Evolutionary conservation across 2,329 filamentous ascomycete genomes (phyloP), one percentile per base, ranked within the genome.

Genomic region (Rhynchosporium secalis): DNA sequence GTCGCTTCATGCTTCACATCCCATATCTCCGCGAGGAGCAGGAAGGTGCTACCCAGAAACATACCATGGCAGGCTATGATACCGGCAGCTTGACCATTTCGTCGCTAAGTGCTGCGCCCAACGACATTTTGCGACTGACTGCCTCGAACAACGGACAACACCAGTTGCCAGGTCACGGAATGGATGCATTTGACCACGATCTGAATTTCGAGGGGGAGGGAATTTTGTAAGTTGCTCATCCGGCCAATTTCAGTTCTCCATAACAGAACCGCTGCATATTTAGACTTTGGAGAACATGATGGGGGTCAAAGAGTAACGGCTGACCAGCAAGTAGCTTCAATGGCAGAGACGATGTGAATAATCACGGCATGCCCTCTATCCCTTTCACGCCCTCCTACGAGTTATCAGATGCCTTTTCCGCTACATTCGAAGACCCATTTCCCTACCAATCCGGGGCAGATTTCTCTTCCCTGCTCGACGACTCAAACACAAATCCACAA

Each of bases 371-470:
- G 15, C 75, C 77, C 46, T 70, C 75, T 4, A 71, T 83, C 45
- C 80, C 83, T 3, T 87, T 86, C 63, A 83, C 82, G 2, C 81
- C 83, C 3, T 77, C 79, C 4, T 87, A 87, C 76, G 85, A 87
- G 66, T 81, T 87, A 68, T 83, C 86, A 58, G 76, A 79, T 66
- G 84, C 85, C 68, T 81, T 83, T 56, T 81, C 80, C 45, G 84
- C 83, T 6, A 86, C 84, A 6, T 88, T 87, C 70, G 86, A 88
- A 72, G 86, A 88, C 70, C 85, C 86, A 43, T 87, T 88, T 70
- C 81, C 83, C 65, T 73, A 86, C 72, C 80, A 83, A 9, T 77
- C 79, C 46, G 76, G 76, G 45, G 70, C 60, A 78, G 83, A 71
- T 74, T 77, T 62, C 66, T 69, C 51, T 72, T 79, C 62, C 49